Base-by-base conservation (phyloP, 768 basidiomycete genomes). In the Zangia roseola region DNA sequence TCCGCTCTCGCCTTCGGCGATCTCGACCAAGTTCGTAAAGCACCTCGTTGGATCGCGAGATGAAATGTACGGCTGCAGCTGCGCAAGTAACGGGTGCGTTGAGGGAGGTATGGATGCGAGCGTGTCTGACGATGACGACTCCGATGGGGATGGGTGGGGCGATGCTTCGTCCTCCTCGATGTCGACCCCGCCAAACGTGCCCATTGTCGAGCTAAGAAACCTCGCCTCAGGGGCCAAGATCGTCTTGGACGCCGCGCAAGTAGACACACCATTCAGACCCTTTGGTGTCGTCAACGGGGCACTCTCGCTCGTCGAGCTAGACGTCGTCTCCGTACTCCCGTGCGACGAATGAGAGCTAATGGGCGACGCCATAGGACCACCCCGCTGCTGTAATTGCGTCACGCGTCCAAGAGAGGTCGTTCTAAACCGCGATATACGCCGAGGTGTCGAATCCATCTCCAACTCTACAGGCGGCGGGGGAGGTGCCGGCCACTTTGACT, bases 1-100 rank as follows among this genome's bases (percentile, higher is more conserved):
- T 5, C 91, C 91, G 35, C 80, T 86, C 61, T 91, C 90, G 26
- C 91, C 89, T 62, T 91, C 86, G 0, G 88, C 90, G 24, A 93
- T 84, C 68, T 91, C 90, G 45, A 77, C 79, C 39, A 91, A 70
- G 52, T 88, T 81, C 9, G 74, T 68, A 64, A 87, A 91, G 49
- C 79, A 76, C 4, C 78, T 73, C 1, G 77, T 72, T 4, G 88
- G 89, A 60, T 90, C 79, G 17, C 79, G 65, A 2, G 82, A 77
- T 54, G 84, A 77, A 57, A 91, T 85, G 62, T 82, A 87, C 23
- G 78, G 74, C 39, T 55, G 52, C 75, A 78, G 20, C 84, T 69
- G 49, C 2, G 1, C 84, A 81, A 33, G 73, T 70, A 45, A 58
- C 33, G 36, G 71, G 57, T 50, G 59, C 38, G 17, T 19, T 30